Percentiles rank a stretch among this genome's conserved stretches.
Evolutionary conservation across 208 protist species (phyloP).

Genomic region (Leishmania turanica): DNA sequence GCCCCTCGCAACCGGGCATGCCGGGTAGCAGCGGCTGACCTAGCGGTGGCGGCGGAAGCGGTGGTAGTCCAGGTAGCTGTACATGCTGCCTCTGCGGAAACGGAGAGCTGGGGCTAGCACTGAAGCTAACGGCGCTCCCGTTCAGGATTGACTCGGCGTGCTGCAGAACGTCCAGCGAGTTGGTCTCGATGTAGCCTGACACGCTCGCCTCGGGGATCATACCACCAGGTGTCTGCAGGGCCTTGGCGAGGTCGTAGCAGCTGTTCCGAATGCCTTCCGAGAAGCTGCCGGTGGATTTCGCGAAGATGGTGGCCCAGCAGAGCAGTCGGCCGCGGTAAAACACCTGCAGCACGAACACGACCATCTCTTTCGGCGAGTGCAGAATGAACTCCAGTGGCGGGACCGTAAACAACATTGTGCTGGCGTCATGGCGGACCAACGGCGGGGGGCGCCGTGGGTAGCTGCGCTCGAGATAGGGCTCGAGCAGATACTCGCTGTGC

Average conservation of each 20-base stretch:
- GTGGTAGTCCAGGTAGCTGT: constrained; percentile 39
- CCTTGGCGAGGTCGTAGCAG: constrained; percentile 48
- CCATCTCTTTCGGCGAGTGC: constrained; percentile 41
- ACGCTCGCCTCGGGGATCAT: constrained; percentile 39
- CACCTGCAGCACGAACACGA: constrained; percentile 56
- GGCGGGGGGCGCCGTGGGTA: constrained; percentile 29
- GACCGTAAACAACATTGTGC: constrained; percentile 41
- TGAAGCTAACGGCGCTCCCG: background rate
- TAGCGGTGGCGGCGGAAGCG: constrained; percentile 30
- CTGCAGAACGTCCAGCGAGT: constrained; percentile 37
- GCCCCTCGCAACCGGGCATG: constrained; percentile 56
- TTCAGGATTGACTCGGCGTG: constrained; percentile 40
- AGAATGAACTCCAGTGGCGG: constrained; percentile 56
- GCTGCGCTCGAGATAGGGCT: constrained; percentile 38
- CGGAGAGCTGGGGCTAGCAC: background rate
- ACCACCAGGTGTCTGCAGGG: constrained; percentile 41
- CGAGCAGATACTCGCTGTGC: constrained; percentile 45
- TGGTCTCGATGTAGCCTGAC: constrained; percentile 40
- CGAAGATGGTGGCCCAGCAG: constrained; percentile 60
- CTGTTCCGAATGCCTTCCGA: constrained; percentile 44
- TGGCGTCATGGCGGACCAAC: constrained; percentile 32
- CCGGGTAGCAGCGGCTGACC: constrained; percentile 44
- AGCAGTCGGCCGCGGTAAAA: constrained; percentile 47
- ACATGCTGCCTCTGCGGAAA: background rate
- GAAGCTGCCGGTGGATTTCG: constrained; percentile 38